Conservation (phyloP, 2,329 filamentous ascomycete species). For the Cladophialophora immunda region DNA sequence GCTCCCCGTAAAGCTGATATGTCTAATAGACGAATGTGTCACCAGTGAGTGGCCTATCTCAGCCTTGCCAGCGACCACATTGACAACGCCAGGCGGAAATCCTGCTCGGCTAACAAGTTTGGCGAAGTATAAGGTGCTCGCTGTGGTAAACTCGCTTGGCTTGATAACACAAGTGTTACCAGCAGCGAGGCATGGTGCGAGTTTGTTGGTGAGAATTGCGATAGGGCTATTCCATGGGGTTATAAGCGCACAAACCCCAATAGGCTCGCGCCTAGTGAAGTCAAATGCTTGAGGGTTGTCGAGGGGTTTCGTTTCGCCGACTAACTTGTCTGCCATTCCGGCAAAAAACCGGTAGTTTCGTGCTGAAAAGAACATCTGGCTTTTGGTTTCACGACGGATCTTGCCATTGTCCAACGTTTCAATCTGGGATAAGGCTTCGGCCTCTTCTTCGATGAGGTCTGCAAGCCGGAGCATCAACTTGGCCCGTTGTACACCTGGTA, state of each 20-base stretch:
- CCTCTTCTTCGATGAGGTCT: slow-evolving; percentile 72
- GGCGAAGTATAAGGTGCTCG: slow-evolving; percentile 67
- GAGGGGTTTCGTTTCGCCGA: slow-evolving; percentile 73
- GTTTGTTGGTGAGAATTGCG: slow-evolving; percentile 76
- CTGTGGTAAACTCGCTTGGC: slow-evolving; percentile 65
- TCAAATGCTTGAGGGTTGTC: slow-evolving; percentile 67
- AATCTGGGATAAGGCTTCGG: slow-evolving; percentile 68
- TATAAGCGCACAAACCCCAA: slow-evolving; percentile 79
- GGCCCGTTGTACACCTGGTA: slow-evolving; percentile 72
- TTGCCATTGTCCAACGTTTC: slow-evolving; percentile 87
- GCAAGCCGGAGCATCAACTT: slow-evolving; percentile 73
- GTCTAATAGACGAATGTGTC: slow-evolving; percentile 71
- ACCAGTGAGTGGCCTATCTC: not conserved
- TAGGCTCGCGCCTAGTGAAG: slow-evolving; percentile 77
- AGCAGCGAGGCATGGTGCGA: slow-evolving; percentile 60
- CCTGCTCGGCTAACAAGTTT: slow-evolving; percentile 67
- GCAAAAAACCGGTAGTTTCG: slow-evolving; percentile 73
- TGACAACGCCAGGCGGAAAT: slow-evolving; percentile 64
- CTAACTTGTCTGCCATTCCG: slow-evolving; percentile 80
- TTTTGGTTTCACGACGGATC: slow-evolving; percentile 71
- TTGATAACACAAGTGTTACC: slow-evolving; percentile 67
- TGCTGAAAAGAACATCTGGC: slow-evolving; percentile 65
- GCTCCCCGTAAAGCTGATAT: slow-evolving; percentile 80
- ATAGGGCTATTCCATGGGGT: slow-evolving; percentile 84
- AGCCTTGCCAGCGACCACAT: slow-evolving; percentile 66